Base-by-base conservation (phyloP, 2,329 filamentous ascomycete species). In the Myriosclerotinia duriaeana region DNA sequence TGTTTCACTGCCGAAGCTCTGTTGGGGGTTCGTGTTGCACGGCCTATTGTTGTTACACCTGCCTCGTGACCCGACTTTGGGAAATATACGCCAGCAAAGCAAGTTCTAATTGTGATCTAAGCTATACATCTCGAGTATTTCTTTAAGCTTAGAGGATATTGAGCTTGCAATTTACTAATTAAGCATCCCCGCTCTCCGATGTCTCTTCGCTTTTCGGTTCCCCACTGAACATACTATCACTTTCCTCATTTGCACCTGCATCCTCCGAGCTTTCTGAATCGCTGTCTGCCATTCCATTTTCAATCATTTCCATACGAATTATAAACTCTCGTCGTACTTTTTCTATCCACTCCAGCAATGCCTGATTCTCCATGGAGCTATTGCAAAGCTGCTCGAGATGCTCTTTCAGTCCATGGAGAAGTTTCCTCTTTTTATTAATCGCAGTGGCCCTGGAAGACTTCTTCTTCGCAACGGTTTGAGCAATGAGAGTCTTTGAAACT, bases 271-370 rank as follows among this genome's bases (percentile, higher is more conserved):
- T 59, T 12, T 69, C 69, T 20, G 69, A 65, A 14, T 71, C 70
- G 58, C 65, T 69, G 48, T 68, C 69, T 0, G 46, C 69, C 54
- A 67, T 65, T 53, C 72, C 72, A 54, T 70, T 69, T 40, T 91
- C 86, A 38, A 93, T 84, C 1, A 70, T 59, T 30, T 85, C 83
- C 91, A 96, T 93, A 9, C 85, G 81, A 5, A 81, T 72, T 9
- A 90, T 82, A 73, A 97, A 97, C 64, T 96, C 91, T 59, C 84
- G 84, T 75, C 94, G 91, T 15, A 95, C 77, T 68, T 83, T 84
- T 65, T 78, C 80, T 54, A 95, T 77, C 83, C 91, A 93, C 54
- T 79, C 80, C 26, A 80, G 79, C 40, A 97, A 78, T 0, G 85
- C 81, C 2, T 84, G 82, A 0, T 88, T 86, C 42, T 89, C 82